phyloP scores from a whole-genome alignment of 495 filamentous ascomycete genomes.

The Aspergillus ostianus region DNA sequence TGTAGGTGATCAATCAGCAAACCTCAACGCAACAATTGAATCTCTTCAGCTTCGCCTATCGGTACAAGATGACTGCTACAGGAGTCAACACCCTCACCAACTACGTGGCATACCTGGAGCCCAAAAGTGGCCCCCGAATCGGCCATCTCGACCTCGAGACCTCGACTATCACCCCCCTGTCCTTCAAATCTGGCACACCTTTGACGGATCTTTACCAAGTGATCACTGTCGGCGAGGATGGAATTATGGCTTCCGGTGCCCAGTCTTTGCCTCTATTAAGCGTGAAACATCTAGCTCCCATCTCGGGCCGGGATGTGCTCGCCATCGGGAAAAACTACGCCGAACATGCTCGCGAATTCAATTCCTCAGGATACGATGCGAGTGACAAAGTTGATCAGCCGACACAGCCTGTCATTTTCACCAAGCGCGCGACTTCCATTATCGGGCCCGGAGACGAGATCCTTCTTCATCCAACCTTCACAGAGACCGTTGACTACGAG shows the following conservation, averaged over 20 bases:
- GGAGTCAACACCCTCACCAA: too few relatives aligned
- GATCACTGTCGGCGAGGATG: conserved; percentile 27
- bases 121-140: too few relatives aligned
- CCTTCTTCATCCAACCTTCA: conserved; percentile 47
- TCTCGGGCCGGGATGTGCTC: conserved; percentile 51
- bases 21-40: too few relatives aligned
- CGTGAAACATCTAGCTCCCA: conserved; percentile 45
- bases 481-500: conserved; percentile 53
- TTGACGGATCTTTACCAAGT: conserved; percentile 30
- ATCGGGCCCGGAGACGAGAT: conserved; percentile 48
- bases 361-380: conserved; percentile 49
- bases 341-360: conserved; percentile 52
- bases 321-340: conserved; percentile 57
- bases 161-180: too few relatives aligned
- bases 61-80: too few relatives aligned
- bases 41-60: too few relatives aligned
- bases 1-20: too few relatives aligned
- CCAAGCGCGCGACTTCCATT: conserved; percentile 54
- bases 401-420: conserved; percentile 50
- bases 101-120: too few relatives aligned
- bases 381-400: conserved; percentile 43
- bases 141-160: too few relatives aligned
- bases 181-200: too few relatives aligned
- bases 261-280: conserved; percentile 32
- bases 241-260: conserved; percentile 4